Base-by-base conservation (phyloP, 2,329 filamentous ascomycete genomes). In the Neocatenulostroma microsporum region DNA sequence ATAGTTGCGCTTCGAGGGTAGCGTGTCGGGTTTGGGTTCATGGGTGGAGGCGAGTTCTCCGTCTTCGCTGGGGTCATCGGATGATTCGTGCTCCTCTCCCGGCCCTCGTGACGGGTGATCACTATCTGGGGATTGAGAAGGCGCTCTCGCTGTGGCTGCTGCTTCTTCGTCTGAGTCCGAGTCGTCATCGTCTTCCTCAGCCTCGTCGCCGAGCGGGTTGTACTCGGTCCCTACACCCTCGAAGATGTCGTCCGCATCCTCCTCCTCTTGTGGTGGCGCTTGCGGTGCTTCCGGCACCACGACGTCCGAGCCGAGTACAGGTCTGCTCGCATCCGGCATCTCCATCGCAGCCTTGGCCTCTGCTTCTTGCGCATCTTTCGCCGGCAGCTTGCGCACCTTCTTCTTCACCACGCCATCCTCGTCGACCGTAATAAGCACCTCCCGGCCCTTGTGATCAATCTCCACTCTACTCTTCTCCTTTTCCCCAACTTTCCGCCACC, bases 161-260 rank as follows among this genome's bases (percentile, higher is more conserved):
- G n/a, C n/a, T 9, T 34, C 44, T 30, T 31, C 37, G 3, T 42
- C 47, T n/a, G 54, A 58, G 3, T 63, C 65, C 29, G n/a, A n/a
- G n/a, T 60, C 60, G 18, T 41, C 46, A 28, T 65, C 62, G 5
- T 67, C 66, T 7, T 69, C 68, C n/a, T 70, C 66, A 6, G 62
- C 65, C 3, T 73, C 48, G 20, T 64, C 68, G 6, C 66, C 74
- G 25, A 80, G 64, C 2, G 76, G 77, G 45, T 80, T 68, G 53
- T 78, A 80, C 30, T 72, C 72, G 4, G 66, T 67, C 2, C 74
- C 76, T 3, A 72, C 73, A 2, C 72, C 76, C 25, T 66, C 71
- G 46, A 80, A 81, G 32, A 81, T 80, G 51, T 80, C 75, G 19
- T 72, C 72, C n/a, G n/a, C n/a, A 26, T 77, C 73, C 5, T 73